Conservation (phyloP, 352 stramenopile species). For the Paralagenidium karlingii region DNA sequence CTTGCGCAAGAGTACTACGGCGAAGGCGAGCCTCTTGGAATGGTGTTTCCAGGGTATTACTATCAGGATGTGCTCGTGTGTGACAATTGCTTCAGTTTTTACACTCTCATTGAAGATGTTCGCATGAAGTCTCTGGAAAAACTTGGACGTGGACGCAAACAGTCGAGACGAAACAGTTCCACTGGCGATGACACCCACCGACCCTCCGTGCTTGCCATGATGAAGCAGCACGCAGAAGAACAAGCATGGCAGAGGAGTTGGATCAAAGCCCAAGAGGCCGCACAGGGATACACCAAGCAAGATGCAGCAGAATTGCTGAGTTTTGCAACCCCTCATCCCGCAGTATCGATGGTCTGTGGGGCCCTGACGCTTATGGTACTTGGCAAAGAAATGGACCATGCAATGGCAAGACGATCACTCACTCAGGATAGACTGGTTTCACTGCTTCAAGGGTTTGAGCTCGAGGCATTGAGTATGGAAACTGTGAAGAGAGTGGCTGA, state of each 20-base stretch:
- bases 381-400: conserved; percentile 19
- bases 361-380: conserved; percentile 41
- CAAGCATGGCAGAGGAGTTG: background rate
- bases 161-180: conserved; percentile 5
- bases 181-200: conserved; percentile 1
- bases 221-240: too few species aligned
- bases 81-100: conserved; percentile 65
- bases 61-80: conserved; percentile 76
- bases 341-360: conserved; percentile 61
- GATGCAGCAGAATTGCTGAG: conserved; percentile 71
- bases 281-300: too few species aligned
- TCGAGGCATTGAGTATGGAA: conserved; percentile 17
- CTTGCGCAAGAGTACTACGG: conserved; percentile 62
- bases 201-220: too few species aligned
- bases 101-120: conserved; percentile 60
- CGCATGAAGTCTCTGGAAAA: conserved; percentile 49
- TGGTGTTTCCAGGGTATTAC: conserved; percentile 72
- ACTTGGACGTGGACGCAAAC: conserved; percentile 11
- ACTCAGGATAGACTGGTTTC: conserved; percentile 55
- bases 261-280: conserved; percentile 8
- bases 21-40: conserved; percentile 53
- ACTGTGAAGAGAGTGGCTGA: conserved; percentile 21
- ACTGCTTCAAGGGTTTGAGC: conserved; percentile 26
- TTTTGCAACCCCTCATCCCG: conserved; percentile 64
- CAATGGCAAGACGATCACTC: conserved; percentile 34